phyloP scores from a whole-genome alignment of 2,329 filamentous ascomycete species.

The Metarhizium album region DNA sequence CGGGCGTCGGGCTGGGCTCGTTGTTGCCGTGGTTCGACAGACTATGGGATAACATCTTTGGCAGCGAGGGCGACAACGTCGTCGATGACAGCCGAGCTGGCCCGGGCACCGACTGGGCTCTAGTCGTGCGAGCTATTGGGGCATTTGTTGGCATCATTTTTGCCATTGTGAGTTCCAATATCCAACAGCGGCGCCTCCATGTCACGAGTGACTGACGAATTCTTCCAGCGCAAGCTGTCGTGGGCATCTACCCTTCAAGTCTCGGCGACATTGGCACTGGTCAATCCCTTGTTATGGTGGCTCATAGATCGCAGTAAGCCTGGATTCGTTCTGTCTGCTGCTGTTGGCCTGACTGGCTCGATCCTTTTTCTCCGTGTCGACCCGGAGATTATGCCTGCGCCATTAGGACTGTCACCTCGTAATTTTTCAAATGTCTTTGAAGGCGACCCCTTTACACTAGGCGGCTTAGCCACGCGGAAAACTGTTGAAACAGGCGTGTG shows the following conservation, averaged over 20 bases:
- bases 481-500: conserved; percentile 67
- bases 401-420: conserved; percentile 31
- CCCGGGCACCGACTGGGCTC: conserved; percentile 60
- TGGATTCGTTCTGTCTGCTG: conserved; percentile 68
- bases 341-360: conserved; percentile 65
- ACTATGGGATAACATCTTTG: conserved; percentile 52
- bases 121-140: conserved; percentile 47
- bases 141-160: conserved; percentile 51
- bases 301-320: conserved; percentile 82
- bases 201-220: neutral
- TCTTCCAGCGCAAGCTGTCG: conserved; percentile 63
- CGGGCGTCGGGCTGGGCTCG: conserved; percentile 67
- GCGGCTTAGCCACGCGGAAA: conserved; percentile 48
- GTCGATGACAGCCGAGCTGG: conserved; percentile 20
- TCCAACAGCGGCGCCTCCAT: conserved; percentile 11
- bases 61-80: conserved; percentile 22
- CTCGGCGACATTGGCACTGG: conserved; percentile 76
- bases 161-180: conserved; percentile 57
- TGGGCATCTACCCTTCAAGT: conserved; percentile 96
- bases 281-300: conserved; percentile 93
- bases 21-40: conserved; percentile 77
- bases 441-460: conserved; percentile 21
- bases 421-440: neutral
- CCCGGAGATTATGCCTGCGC: conserved; percentile 65
- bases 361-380: conserved; percentile 63